Base-by-base conservation (phyloP, 2,329 filamentous ascomycete species). In the Juglanconis juglandina region DNA sequence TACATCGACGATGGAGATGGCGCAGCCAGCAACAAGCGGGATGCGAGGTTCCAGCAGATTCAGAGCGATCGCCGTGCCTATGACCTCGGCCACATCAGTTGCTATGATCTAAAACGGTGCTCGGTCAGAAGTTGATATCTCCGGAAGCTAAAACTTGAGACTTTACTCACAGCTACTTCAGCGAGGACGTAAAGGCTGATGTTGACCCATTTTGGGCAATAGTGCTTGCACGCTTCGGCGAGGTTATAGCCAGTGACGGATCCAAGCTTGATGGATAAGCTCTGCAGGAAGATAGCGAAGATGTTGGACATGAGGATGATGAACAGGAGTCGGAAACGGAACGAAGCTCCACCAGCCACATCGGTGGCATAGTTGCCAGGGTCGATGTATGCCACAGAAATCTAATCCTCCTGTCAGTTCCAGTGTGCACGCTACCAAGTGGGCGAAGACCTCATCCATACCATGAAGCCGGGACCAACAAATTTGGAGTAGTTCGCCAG, bases 231-330 rank as follows among this genome's bases (percentile, higher is more conserved):
- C 34, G 85, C 83, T 63, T 87, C 79, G 0, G 86, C 85, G 33
- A 89, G 75, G 63, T 88, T 85, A 53, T 88, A 72, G 2, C 86
- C 86, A 0, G 84, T 88, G 63, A 89, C 84, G n/a, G 83, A 86
- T 17, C 86, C 86, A 5, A 89, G 77, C 68, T 87, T 87, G 68
- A 87, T 84, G 67, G 83, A 85, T 1, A 89, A 79, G 7, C 80
- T 83, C 59, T 66, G 87, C n/a, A 89, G 76, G 65, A 88, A 82
- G 58, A 89, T 87, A 65, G 87, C 87, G 65, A 89, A 86, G 53
- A 89, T 67, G 70, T 89, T 89, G 68, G 84, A 84, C 67, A 88
- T 75, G 4, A 89, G 75, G 57, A 89, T 80, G 67, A 89, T 77
- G 74, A 89, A 89, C 2, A 89, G 79, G 33, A 89, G 77, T 55